Base-by-base conservation (phyloP, 1,139 yeast genomes). In the Hansenula sp. region DNA sequence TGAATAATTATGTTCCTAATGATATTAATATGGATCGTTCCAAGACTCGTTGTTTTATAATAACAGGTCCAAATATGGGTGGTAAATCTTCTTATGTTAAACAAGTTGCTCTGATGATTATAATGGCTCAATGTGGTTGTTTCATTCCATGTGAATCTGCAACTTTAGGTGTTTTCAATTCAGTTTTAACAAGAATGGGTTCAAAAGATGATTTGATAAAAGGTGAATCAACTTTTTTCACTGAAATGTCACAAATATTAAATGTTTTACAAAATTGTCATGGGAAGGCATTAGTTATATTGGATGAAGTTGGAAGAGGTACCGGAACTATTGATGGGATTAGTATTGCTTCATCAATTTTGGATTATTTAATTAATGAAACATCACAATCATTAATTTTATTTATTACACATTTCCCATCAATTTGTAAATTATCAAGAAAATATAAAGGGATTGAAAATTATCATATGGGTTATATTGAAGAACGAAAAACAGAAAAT, bases 321-420 rank as follows among this genome's bases (percentile, higher is more conserved):
- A 92, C 98, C 0, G 84, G 96, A 0, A 89, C 97, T 0, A 69
- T 71, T 43, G 98, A 92, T 62, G 98, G 98, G 0, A 82, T 83
- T 29, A 79, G 95, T 1, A 79, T 92, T 28, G 97, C 97, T 0
- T 77, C 80, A 55, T 71, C 95, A 0, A 82, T 92, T 2, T 64
- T 92, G 43, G 71, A 76, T 43, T 81, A 85, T 51, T 71, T 89
- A 40, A 63, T 81, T 4, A 24, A 34, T 4, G 68, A 64, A 0
- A 65, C 62, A 6, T 51, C 60, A 6, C 59, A 71, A 32, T 82
- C 92, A 0, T 62, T 85, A 34, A 73, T 85, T 0, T 60, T 90
- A 19, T 90, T 89, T 61, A 87, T 90, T 22, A 90, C 97, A 0
- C 97, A 90, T 62, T 90, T 82, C 59, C 92, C 94, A n/a, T 73